Conservation (phyloP, 1,284 basidiomycete species). For the Pyrrhoderma lamaoense region DNA sequence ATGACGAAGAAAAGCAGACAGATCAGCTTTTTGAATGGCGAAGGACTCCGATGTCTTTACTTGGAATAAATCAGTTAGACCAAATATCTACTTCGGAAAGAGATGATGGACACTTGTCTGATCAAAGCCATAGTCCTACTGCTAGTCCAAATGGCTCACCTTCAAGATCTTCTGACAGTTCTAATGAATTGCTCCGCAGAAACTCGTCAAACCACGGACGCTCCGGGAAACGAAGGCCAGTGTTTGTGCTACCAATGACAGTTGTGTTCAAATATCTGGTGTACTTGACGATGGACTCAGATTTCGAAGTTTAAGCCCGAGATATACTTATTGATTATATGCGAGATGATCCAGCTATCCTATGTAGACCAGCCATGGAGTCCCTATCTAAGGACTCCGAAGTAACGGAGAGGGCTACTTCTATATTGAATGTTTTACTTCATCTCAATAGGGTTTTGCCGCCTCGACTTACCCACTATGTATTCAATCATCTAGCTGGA, state of each 20-base stretch:
- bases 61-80: conserved; percentile 50
- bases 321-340: conserved; percentile 60
- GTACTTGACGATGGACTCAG: conserved; percentile 43
- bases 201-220: conserved; percentile 46
- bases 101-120: conserved; percentile 15
- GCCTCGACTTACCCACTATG: conserved; percentile 56
- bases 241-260: conserved; percentile 58
- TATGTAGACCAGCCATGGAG: conserved; percentile 61
- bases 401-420: conserved; percentile 38
- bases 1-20: conserved; percentile 44
- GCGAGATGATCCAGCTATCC: conserved; percentile 63
- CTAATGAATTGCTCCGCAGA: conserved; percentile 35
- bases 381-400: conserved; percentile 44
- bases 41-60: conserved; percentile 53
- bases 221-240: conserved; percentile 47
- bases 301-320: conserved; percentile 51
- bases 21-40: conserved; percentile 53
- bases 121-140: conserved; percentile 28
- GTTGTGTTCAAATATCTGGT: conserved; percentile 47
- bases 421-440: conserved; percentile 45
- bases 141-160: conserved; percentile 33
- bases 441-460: conserved; percentile 51
- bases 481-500: conserved; percentile 67
- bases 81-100: conserved; percentile 22
- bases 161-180: conserved; percentile 24